Conservation (phyloP, 2,329 filamentous ascomycete species). For the Orbilia brochopaga region DNA sequence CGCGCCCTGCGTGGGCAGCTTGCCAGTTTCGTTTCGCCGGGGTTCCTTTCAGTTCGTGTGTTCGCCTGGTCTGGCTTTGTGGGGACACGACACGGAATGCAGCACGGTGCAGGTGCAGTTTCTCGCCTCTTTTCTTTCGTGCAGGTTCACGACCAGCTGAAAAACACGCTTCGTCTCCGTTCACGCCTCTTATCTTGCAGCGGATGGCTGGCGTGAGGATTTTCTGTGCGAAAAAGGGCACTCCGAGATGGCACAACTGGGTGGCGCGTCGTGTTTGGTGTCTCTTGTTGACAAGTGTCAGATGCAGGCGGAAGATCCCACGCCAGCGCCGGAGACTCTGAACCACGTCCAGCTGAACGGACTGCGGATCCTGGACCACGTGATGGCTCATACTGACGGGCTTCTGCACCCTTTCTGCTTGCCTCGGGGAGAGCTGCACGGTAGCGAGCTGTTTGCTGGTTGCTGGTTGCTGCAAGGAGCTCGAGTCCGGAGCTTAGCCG, state of each 20-base stretch:
- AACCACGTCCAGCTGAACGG: slow-evolving; percentile 45
- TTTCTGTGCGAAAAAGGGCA: not conserved
- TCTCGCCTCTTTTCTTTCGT: slow-evolving; percentile 44
- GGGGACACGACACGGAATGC: slow-evolving; percentile 47
- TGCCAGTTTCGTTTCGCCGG: slow-evolving; percentile 46
- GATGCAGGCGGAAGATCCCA: slow-evolving; percentile 2
- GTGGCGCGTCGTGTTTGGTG: slow-evolving; percentile 7
- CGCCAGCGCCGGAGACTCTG: not conserved
- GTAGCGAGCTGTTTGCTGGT: not conserved
- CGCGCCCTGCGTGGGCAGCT: slow-evolving; percentile 40
- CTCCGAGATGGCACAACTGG: not conserved
- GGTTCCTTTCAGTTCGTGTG: slow-evolving; percentile 41
- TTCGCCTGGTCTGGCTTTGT: slow-evolving; percentile 40
- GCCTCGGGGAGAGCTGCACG: too few species aligned
- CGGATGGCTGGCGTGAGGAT: not conserved
- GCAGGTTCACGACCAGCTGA: slow-evolving; percentile 47
- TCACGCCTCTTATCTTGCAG: slow-evolving; percentile 29
- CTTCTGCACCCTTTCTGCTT: not conserved
- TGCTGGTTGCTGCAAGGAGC: slow-evolving; percentile 16
- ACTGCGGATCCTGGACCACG: slow-evolving; percentile 35
- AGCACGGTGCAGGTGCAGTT: slow-evolving; percentile 16
- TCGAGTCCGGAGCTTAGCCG: slow-evolving; percentile 35
- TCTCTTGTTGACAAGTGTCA: slow-evolving; percentile 10
- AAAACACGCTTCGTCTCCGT: slow-evolving; percentile 32
- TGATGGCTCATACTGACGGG: slow-evolving; percentile 26